Evolutionary conservation across 129 eudicot species (phyloP).

Genomic region (Artemisia tridentata): DNA sequence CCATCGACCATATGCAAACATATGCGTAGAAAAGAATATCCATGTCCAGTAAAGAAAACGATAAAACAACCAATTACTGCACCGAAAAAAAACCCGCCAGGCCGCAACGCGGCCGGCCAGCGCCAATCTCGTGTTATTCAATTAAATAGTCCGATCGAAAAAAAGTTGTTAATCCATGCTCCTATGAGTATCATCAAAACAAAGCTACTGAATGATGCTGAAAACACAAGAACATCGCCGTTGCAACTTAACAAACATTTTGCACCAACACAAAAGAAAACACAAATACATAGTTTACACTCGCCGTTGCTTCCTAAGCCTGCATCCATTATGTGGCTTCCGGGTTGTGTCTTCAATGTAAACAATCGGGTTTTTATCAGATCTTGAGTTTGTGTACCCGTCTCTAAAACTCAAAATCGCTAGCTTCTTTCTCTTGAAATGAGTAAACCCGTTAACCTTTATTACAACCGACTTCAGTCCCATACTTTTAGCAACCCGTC

Average conservation of each 20-base stretch:
- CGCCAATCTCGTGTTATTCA: too few species aligned
- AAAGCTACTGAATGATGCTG: not conserved
- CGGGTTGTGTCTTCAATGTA: constrained; percentile 86
- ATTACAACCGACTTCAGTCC: constrained; percentile 69
- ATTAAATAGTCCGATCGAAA: not conserved
- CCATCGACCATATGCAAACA: too few species aligned
- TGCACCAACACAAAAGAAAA: not conserved
- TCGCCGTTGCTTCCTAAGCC: constrained; percentile 69
- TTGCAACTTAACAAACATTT: not conserved
- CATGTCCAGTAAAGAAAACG: too few species aligned
- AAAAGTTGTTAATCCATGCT: not conserved
- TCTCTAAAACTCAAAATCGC: constrained; percentile 77
- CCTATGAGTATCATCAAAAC: not conserved
- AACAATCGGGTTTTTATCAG: constrained; percentile 64
- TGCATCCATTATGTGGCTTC: constrained; percentile 85
- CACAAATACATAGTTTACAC: constrained; percentile 22
- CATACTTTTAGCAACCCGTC: constrained; percentile 53
- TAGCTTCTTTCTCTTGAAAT: constrained; percentile 68
- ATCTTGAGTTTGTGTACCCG: constrained; percentile 67
- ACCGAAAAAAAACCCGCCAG: too few species aligned
- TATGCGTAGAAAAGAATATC: too few species aligned
- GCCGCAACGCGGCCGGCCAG: too few species aligned
- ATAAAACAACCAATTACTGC: too few species aligned
- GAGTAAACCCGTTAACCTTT: constrained; percentile 77
- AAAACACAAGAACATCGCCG: not conserved